These are phyloP conservation scores for Colletotrichum chrysophilum DNA, from an alignment of 2,329 filamentous ascomycete species.

Conservation along the genomic window DNA sequence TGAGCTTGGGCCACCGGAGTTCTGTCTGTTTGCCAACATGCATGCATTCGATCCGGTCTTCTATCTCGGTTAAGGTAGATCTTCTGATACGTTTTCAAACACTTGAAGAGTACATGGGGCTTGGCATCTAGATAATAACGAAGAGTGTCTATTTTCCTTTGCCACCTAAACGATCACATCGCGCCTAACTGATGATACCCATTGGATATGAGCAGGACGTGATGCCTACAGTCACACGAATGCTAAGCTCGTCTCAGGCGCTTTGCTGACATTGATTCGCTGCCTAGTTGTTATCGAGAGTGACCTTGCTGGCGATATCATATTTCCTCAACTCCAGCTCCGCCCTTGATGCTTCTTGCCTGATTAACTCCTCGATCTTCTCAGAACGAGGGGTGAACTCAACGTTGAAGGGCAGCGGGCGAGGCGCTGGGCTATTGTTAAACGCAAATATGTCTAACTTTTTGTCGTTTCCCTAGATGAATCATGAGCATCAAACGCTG, in stretches of 20 bases:
- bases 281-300: not conserved
- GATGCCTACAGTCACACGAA: not conserved
- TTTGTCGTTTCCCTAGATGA: not conserved
- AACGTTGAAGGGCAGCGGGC: not conserved
- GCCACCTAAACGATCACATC: not conserved
- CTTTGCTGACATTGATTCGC: not conserved
- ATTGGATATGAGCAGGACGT: not conserved
- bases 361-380: not conserved
- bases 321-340: not conserved
- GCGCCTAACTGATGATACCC: fast-evolving
- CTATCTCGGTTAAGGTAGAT: not conserved
- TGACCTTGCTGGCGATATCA: not conserved
- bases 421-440: not conserved
- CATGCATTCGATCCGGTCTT: not conserved
- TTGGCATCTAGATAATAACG: not conserved
- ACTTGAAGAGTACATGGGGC: too few species aligned
- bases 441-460: not conserved
- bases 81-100: too few species aligned
- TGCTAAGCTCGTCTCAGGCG: fast-evolving
- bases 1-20: not conserved
- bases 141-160: not conserved
- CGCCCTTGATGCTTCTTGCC: not conserved
- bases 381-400: not conserved
- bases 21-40: not conserved
- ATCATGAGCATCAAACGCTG: not conserved